phyloP scores from a whole-genome alignment of 768 basidiomycete genomes.

The Rhizopogon sp. region DNA sequence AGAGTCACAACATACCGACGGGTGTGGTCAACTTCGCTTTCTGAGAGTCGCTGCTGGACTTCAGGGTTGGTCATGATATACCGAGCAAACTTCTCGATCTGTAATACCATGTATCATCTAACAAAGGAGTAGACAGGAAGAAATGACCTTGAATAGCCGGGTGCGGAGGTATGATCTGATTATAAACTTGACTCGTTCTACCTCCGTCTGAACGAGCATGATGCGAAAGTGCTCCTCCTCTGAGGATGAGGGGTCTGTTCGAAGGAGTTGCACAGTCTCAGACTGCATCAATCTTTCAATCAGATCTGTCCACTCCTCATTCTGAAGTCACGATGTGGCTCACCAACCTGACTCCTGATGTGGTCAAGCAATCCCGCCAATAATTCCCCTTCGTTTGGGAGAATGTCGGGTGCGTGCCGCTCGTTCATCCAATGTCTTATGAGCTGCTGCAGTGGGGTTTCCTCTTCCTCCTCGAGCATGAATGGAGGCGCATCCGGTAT shows the following conservation, averaged over 20 bases:
- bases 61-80: conserved; percentile 68
- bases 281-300: conserved; percentile 41
- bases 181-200: conserved; percentile 91
- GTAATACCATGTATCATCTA: conserved; percentile 13
- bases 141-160: conserved; percentile 73
- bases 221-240: conserved; percentile 94
- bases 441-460: conserved; percentile 63
- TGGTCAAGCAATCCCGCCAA: conserved; percentile 67
- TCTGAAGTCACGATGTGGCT: conserved; percentile 1
- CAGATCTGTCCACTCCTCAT: background rate
- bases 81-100: conserved; percentile 89
- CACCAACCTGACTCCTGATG: conserved; percentile 73
- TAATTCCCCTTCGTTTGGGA: conserved; percentile 67
- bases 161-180: conserved; percentile 87
- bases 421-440: conserved; percentile 87
- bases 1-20: conserved; percentile 44
- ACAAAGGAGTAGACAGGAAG: conserved; percentile 1
- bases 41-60: conserved; percentile 74
- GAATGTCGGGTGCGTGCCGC: conserved; percentile 73
- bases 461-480: conserved; percentile 33
- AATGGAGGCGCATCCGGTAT: conserved; percentile 24
- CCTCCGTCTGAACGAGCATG: conserved; percentile 90
- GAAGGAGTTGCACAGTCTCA: conserved; percentile 68
- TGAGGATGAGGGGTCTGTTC: conserved; percentile 76
- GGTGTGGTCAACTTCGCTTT: conserved; percentile 79